Conservation (phyloP, 2,329 filamentous ascomycete genomes). For the Curvularia sp. region DNA sequence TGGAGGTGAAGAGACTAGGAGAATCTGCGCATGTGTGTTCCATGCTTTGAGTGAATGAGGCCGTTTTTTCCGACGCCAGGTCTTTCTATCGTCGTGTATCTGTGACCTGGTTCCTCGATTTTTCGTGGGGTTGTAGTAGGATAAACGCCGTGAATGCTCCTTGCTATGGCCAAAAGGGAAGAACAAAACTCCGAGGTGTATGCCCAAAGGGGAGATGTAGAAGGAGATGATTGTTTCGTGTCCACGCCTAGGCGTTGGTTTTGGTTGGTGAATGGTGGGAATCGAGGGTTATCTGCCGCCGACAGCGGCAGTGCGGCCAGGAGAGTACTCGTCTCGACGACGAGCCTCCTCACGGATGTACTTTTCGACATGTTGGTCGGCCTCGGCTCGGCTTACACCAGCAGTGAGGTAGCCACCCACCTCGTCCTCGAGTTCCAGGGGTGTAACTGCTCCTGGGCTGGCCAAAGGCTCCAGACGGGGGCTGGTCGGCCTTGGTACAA, state of each 20-base stretch:
- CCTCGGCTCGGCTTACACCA: conserved; percentile 50
- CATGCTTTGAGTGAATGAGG: conserved; percentile 21
- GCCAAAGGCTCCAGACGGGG: conserved; percentile 58
- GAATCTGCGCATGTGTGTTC: conserved; percentile 22
- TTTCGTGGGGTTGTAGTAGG: conserved; percentile 8
- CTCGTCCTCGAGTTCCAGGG: conserved; percentile 57
- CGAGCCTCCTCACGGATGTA: conserved; percentile 56
- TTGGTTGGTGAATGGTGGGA: conserved; percentile 13
- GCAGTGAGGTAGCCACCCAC: conserved; percentile 56
- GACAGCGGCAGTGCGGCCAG: conserved; percentile 38
- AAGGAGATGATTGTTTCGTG: conserved; percentile 6
- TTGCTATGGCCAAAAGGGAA: conserved; percentile 12
- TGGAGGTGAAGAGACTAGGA: conserved; percentile 39
- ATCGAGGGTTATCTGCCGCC: conserved; percentile 41
- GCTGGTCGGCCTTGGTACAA: conserved; percentile 52
- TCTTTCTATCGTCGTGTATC: conserved; percentile 6
- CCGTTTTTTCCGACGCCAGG: conserved; percentile 7
- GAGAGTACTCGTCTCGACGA: conserved; percentile 46
- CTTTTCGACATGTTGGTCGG: conserved; percentile 53
- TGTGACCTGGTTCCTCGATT: conserved; percentile 7
- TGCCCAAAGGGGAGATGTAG: conserved; percentile 4
- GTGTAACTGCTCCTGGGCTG: conserved; percentile 61
- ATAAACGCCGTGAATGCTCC: conserved; percentile 45
- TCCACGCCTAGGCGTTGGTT: conserved; percentile 4
- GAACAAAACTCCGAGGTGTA: conserved; percentile 22